Percentiles rank a stretch among this genome's conserved stretches.
Evolutionary conservation across 1,139 yeast species (phyloP).

Genomic region (Entelexis paramagnoliae): DNA sequence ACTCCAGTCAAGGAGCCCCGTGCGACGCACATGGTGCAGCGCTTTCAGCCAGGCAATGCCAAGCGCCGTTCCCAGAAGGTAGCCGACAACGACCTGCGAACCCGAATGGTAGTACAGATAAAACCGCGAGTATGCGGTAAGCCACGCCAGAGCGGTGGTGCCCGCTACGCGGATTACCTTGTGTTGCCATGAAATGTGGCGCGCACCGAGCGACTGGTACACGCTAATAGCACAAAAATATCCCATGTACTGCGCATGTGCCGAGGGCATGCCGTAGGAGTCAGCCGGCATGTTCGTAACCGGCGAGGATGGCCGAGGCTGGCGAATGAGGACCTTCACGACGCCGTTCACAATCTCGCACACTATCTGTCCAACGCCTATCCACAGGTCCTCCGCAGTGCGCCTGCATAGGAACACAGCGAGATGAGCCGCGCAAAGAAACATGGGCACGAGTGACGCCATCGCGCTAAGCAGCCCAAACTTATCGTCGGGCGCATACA

Average conservation of each 20-base stretch:
- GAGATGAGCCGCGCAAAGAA: conserved; percentile 65
- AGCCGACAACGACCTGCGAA: conserved; percentile 67
- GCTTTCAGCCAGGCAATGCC: conserved; percentile 52
- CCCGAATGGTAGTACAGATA: conserved; percentile 67
- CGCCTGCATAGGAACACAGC: conserved; percentile 75
- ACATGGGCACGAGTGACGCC: conserved; percentile 73
- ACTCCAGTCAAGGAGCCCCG: conserved; percentile 32
- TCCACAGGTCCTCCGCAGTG: conserved; percentile 73
- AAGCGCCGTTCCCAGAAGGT: conserved; percentile 47
- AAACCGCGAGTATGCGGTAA: conserved; percentile 66
- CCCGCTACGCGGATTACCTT: conserved; percentile 33
- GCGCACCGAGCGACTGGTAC: conserved; percentile 29
- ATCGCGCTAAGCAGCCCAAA: conserved; percentile 57
- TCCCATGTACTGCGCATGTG: conserved; percentile 94
- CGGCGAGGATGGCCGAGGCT: conserved; percentile 57
- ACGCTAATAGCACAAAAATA: conserved; percentile 59
- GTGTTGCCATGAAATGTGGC: conserved; percentile 12
- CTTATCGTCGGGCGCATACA: conserved; percentile 59
- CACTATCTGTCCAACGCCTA: conserved; percentile 76
- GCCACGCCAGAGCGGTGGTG: conserved; percentile 30
- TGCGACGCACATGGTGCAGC: conserved; percentile 37
- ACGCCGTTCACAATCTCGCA: conserved; percentile 66
- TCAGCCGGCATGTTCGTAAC: conserved; percentile 34
- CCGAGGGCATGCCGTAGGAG: conserved; percentile 84
- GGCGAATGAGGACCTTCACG: conserved; percentile 52